Conservation (phyloP, 164 flowering plant genomes). For the Brasenia schreberi region DNA sequence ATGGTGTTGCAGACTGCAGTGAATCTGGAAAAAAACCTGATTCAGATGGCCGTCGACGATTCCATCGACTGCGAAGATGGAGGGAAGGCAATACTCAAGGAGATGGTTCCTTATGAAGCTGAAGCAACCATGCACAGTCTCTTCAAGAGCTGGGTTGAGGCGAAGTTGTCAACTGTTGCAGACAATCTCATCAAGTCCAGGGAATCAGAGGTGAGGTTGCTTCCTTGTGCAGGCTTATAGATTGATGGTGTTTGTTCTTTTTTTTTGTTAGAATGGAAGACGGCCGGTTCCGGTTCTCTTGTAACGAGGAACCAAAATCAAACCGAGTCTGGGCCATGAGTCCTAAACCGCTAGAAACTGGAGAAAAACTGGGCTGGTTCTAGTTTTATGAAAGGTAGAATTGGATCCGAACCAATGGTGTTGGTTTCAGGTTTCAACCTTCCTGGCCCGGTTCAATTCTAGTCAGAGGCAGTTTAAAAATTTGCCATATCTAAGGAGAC, state of each 20-base stretch:
- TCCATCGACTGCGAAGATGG: conserved; percentile 74
- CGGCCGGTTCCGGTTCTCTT: too few relatives aligned
- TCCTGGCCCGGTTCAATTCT: too few relatives aligned
- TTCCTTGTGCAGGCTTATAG: neutral
- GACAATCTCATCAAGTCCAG: conserved; percentile 47
- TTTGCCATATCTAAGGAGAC: too few relatives aligned
- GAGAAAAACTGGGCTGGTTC: too few relatives aligned
- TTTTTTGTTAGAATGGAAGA: too few relatives aligned
- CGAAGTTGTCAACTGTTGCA: conserved; percentile 30
- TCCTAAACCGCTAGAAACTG: too few relatives aligned
- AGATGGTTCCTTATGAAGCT: conserved; percentile 80
- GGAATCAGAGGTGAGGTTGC: conserved; percentile 59
- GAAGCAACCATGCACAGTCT: conserved; percentile 43
- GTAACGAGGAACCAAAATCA: too few relatives aligned
- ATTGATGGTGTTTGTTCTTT: neutral
- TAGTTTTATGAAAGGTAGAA: too few relatives aligned
- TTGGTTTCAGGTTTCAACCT: too few relatives aligned
- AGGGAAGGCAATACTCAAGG: conserved; percentile 59
- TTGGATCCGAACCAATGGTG: too few relatives aligned
- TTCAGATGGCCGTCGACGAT: conserved; percentile 86
- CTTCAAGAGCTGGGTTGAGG: conserved; percentile 56
- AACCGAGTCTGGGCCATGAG: too few relatives aligned
- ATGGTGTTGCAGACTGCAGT: conserved; percentile 64
- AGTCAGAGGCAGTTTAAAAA: too few relatives aligned
- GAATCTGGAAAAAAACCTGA: conserved; percentile 64